These are phyloP conservation scores for Pichia sp. DNA, from an alignment of 1,139 yeast species.

Conservation along the genomic window DNA sequence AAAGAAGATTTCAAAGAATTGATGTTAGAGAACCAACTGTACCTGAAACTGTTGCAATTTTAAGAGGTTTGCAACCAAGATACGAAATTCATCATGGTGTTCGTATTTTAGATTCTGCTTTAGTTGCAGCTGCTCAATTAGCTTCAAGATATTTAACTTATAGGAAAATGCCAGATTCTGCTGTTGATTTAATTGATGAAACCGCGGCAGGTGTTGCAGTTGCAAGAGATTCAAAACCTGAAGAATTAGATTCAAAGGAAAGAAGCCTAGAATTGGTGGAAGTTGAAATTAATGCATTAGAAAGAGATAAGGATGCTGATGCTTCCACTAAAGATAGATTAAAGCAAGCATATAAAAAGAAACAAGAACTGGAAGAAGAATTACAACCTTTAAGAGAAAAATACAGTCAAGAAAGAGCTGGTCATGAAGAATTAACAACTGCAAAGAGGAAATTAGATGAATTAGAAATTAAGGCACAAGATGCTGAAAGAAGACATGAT, in stretches of 20 bases:
- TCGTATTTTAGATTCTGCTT: constrained; percentile 88
- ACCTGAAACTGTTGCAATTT: constrained; percentile 87
- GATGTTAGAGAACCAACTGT: constrained; percentile 93
- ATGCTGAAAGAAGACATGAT: constrained; percentile 96
- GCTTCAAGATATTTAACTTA: constrained; percentile 93
- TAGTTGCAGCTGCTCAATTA: constrained; percentile 90
- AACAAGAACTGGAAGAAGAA: constrained; percentile 80
- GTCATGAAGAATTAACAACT: constrained; percentile 83
- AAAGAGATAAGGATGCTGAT: constrained; percentile 92
- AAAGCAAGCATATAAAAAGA: constrained; percentile 65
- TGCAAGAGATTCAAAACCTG: constrained; percentile 96
- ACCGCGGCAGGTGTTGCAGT: constrained; percentile 97
- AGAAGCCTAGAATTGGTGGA: constrained; percentile 85
- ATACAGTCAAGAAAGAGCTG: constrained; percentile 80
- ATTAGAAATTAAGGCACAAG: constrained; percentile 83
- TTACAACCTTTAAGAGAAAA: constrained; percentile 80
- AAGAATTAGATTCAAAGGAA: constrained; percentile 87
- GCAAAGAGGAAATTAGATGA: constrained; percentile 91
- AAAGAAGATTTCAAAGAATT: constrained; percentile 95
- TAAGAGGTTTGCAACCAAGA: constrained; percentile 92
- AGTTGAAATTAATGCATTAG: constrained; percentile 94
- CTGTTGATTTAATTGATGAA: constrained; percentile 94
- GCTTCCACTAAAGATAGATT: constrained; percentile 81
- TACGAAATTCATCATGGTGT: constrained; percentile 98
- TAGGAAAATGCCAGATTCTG: constrained; percentile 95